phyloP scores from a whole-genome alignment of 768 basidiomycete genomes.

The Boletus reticulatus region DNA sequence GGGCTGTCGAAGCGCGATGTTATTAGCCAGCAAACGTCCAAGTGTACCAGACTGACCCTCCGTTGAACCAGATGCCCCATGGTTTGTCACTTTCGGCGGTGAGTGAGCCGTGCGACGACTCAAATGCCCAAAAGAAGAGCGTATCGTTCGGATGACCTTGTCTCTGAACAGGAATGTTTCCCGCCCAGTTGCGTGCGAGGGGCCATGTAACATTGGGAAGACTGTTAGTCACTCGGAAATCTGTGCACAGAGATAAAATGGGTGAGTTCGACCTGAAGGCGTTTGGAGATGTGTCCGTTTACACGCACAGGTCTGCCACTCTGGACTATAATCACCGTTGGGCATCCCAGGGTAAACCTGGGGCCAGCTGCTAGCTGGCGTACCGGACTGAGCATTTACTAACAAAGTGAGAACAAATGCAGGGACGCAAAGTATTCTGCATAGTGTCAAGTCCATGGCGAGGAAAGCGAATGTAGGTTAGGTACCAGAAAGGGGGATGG shows the following conservation, averaged over 20 bases:
- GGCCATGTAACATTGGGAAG: constrained; percentile 63
- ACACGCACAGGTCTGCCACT: constrained; percentile 61
- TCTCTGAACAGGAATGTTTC: constrained; percentile 62
- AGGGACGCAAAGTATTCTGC: constrained; percentile 1
- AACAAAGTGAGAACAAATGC: constrained; percentile 3
- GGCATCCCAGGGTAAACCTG: constrained; percentile 45
- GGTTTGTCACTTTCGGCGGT: constrained; percentile 46
- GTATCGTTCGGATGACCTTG: constrained; percentile 61
- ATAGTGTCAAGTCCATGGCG: constrained; percentile 21
- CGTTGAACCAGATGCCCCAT: constrained; percentile 75
- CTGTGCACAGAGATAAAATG: constrained; percentile 28
- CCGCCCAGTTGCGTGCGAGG: constrained; percentile 53
- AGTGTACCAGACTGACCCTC: constrained; percentile 45
- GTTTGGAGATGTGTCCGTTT: not conserved
- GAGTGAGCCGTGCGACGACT: constrained; percentile 54
- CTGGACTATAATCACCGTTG: constrained; percentile 45
- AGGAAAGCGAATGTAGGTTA: constrained; percentile 1
- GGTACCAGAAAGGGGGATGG: not conserved
- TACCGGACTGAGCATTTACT: constrained; percentile 22
- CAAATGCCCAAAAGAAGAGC: constrained; percentile 64
- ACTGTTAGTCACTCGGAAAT: constrained; percentile 54
- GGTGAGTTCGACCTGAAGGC: not conserved
- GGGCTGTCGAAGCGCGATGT: constrained; percentile 39
- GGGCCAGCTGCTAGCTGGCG: constrained; percentile 35
- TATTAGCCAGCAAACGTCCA: not conserved